These are phyloP conservation scores for Fusarium sp. DNA, from an alignment of 2,329 filamentous ascomycete species.

Conservation along the genomic window DNA sequence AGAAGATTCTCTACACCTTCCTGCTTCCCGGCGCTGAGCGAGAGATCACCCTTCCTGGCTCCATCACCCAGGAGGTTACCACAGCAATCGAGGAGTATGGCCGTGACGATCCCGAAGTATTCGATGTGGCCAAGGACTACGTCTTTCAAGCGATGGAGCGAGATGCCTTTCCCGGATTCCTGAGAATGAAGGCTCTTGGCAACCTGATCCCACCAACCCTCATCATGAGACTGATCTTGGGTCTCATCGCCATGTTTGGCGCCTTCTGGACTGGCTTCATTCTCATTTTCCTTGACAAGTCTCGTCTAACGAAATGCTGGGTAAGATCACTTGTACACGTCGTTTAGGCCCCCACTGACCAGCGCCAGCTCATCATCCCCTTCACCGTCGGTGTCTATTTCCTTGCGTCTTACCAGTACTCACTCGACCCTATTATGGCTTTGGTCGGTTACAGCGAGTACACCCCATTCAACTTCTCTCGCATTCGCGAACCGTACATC, in stretches of 20 bases:
- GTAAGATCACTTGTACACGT: slow-evolving; percentile 64
- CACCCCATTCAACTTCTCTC: slow-evolving; percentile 91
- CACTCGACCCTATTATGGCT: slow-evolving; percentile 90
- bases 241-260: slow-evolving; percentile 84
- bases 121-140: slow-evolving; percentile 97
- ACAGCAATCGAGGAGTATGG: slow-evolving; percentile 89
- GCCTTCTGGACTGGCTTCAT: slow-evolving; percentile 95
- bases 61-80: slow-evolving; percentile 88
- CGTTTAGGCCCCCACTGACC: slow-evolving; percentile 18
- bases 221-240: slow-evolving; percentile 85
- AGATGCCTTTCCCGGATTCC: slow-evolving; percentile 97
- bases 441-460: slow-evolving; percentile 94
- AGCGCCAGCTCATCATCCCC: slow-evolving; percentile 76
- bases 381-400: slow-evolving; percentile 93
- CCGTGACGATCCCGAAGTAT: slow-evolving; percentile 95
- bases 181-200: slow-evolving; percentile 93
- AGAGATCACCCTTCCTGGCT: slow-evolving; percentile 92
- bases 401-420: slow-evolving; percentile 93
- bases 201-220: slow-evolving; percentile 94
- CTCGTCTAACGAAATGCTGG: slow-evolving; percentile 82
- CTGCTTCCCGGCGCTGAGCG: slow-evolving; percentile 94
- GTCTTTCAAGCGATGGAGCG: slow-evolving; percentile 99
- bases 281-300: slow-evolving; percentile 88
- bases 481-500: slow-evolving; percentile 91
- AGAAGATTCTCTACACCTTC: slow-evolving; percentile 99